Evolutionary conservation across 495 filamentous ascomycete genomes (phyloP), one percentile per base, ranked within the genome.

Genomic region (Neurospora discreta): DNA sequence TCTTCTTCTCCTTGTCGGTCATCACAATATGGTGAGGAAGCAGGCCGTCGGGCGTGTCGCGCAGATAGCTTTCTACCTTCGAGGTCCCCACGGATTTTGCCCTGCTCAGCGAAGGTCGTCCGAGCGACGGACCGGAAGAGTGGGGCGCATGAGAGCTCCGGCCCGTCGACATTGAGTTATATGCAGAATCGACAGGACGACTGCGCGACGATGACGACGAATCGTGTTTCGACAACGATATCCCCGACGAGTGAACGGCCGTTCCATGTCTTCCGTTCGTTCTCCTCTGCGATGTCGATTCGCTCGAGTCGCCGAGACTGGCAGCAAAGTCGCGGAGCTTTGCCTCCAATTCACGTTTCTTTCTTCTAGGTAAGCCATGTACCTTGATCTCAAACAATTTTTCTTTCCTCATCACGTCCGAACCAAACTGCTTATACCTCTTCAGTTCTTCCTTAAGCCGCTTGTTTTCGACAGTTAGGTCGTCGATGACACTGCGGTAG

Each of bases 311-410:
- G 65, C 87, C 83, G 8, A 91, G 76, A 30, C 81, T 84, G 0
- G 87, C 83, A 15, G 89, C 87, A 79, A 94, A 94, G 68, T 85
- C 85, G 52, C 86, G 86, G 13, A 95, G 80, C 1, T 87, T 86
- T n/a, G 88, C 85, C 77, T 94, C 92, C 40, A 95, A 80, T 74
- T 94, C 91, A 38, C 88, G 84, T 75, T 90, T 93, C 79, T 90
- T 92, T 44, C 86, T 82, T 39, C 80, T 78, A 8, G 90, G 84
- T 41, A 95, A 80, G 3, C 87, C 88, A 76, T 94, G 90, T 40
- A 93, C 83, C 74, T 90, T 87, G 67, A 95, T 86, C 77, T 94
- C 92, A 74, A 94, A 93, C 3, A 94, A 81, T 73, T 90, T 92
- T 20, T 94, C 91, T 39, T 80, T 84, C 2, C 79, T 78, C 69